Conservation (phyloP, 2,329 filamentous ascomycete genomes). For the Aspergillus sp. region DNA sequence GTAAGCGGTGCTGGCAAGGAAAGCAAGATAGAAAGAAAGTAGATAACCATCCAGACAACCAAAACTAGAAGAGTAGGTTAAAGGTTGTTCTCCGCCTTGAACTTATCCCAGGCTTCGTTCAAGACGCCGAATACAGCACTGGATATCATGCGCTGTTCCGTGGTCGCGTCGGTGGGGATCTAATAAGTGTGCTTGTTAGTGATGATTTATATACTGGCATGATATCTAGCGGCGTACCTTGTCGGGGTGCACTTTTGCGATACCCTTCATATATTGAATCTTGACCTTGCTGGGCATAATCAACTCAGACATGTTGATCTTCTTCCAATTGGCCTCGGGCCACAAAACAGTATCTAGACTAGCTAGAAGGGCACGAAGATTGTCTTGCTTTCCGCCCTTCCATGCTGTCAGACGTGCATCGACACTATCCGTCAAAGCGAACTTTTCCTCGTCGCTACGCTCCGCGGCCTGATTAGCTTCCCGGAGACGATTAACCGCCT, state of each 20-base stretch:
- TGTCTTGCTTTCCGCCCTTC: slow-evolving; percentile 90
- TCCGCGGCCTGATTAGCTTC: slow-evolving; percentile 84
- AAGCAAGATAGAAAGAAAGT: not conserved
- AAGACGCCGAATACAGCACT: slow-evolving; percentile 64
- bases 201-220: slow-evolving; percentile 1
- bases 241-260: slow-evolving; percentile 96
- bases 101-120: slow-evolving; percentile 70
- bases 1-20: not conserved
- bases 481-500: slow-evolving; percentile 78
- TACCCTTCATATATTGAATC: slow-evolving; percentile 98
- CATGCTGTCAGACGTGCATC: slow-evolving; percentile 76
- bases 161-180: slow-evolving; percentile 64
- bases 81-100: slow-evolving; percentile 62
- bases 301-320: slow-evolving; percentile 89
- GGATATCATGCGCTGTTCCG: slow-evolving; percentile 67
- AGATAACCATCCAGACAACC: not conserved
- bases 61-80: slow-evolving; percentile 26
- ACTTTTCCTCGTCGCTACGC: slow-evolving; percentile 86
- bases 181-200: slow-evolving; percentile 25
- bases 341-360: slow-evolving; percentile 88
- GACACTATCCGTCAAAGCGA: slow-evolving; percentile 81
- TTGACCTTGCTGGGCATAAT: slow-evolving; percentile 95
- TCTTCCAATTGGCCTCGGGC: slow-evolving; percentile 94
- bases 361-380: slow-evolving; percentile 80
- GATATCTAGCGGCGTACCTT: slow-evolving; percentile 66